Evolutionary conservation across 352 stramenopile species (phyloP).

Genomic region (Blastocystis sp.): DNA sequence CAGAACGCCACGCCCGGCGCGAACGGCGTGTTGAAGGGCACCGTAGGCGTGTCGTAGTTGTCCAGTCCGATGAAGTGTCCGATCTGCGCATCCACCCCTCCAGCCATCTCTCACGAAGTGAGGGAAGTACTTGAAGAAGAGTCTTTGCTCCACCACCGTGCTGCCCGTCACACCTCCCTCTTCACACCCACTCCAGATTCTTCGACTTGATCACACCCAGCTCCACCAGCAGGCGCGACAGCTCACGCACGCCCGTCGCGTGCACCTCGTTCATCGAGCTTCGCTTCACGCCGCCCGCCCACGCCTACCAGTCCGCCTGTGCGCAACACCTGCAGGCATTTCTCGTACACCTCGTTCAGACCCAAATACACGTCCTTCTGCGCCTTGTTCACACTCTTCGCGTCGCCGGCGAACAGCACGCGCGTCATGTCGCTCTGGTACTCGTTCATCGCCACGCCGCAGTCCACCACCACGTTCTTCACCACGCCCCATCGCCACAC

Average conservation of each 20-base stretch:
- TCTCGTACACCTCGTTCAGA: slow-evolving; percentile 55
- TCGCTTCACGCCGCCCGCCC: background rate
- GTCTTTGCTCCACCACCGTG: slow-evolving; percentile 57
- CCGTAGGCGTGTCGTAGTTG: slow-evolving; percentile 50
- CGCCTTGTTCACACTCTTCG: background rate
- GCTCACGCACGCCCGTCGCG: background rate
- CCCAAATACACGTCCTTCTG: slow-evolving; percentile 7
- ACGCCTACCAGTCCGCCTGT: slow-evolving; percentile 11
- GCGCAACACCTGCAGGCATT: slow-evolving; percentile 1
- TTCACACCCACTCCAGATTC: slow-evolving; percentile 12
- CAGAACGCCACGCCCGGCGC: slow-evolving; percentile 57
- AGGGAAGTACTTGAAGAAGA: slow-evolving; percentile 66
- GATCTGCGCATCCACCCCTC: background rate
- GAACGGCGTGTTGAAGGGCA: slow-evolving; percentile 34
- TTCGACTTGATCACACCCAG: slow-evolving; percentile 50
- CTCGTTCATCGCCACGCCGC: slow-evolving; percentile 41
- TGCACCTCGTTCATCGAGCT: slow-evolving; percentile 56
- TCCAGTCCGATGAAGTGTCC: slow-evolving; percentile 63
- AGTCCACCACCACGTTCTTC: slow-evolving; percentile 60
- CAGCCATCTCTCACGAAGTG: slow-evolving; percentile 7
- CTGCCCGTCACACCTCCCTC: background rate
- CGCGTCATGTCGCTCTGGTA: slow-evolving; percentile 65
- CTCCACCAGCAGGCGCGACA: slow-evolving; percentile 30
- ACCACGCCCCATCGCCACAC: background rate
- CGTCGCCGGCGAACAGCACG: slow-evolving; percentile 43